Conservation (phyloP, 805 yeast species). For the Torulaspora delbrueckii region DNA sequence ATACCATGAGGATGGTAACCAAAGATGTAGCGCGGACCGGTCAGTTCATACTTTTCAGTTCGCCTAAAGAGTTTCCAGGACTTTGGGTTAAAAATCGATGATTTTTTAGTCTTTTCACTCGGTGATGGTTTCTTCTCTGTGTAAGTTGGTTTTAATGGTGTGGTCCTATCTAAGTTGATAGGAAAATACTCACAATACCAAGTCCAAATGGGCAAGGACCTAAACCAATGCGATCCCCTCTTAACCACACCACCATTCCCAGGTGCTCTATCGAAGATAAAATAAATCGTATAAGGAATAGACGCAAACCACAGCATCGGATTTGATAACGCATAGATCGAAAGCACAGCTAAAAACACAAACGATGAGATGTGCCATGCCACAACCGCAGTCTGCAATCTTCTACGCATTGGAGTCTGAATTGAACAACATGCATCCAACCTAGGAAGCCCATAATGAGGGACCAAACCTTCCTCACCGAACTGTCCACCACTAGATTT, state of each 20-base stretch:
- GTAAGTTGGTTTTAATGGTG: conserved; percentile 70
- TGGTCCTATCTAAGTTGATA: conserved; percentile 59
- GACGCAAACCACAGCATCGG: conserved; percentile 65
- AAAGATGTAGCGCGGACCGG: conserved; percentile 77
- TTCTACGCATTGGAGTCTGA: conserved; percentile 48
- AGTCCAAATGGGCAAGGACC: conserved; percentile 58
- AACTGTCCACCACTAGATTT: neutral
- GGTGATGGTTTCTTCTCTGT: conserved; percentile 33
- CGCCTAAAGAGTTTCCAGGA: conserved; percentile 7
- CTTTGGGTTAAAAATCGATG: conserved; percentile 11
- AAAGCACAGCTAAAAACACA: conserved; percentile 43
- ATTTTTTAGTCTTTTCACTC: neutral
- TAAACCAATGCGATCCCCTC: conserved; percentile 53
- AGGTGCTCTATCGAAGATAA: conserved; percentile 58
- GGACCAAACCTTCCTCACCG: conserved; percentile 1
- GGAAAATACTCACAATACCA: conserved; percentile 80
- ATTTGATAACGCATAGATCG: conserved; percentile 53
- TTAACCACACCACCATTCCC: conserved; percentile 64
- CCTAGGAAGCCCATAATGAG: conserved; percentile 3
- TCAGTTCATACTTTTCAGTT: conserved; percentile 33
- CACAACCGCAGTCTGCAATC: conserved; percentile 64
- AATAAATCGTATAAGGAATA: conserved; percentile 59
- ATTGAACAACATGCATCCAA: conserved; percentile 43
- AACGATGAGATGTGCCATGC: conserved; percentile 74
- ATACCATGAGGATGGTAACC: conserved; percentile 98